These are phyloP conservation scores for Manihot esculenta DNA, from an alignment of 441 rosid genomes.

Conservation along the genomic window DNA sequence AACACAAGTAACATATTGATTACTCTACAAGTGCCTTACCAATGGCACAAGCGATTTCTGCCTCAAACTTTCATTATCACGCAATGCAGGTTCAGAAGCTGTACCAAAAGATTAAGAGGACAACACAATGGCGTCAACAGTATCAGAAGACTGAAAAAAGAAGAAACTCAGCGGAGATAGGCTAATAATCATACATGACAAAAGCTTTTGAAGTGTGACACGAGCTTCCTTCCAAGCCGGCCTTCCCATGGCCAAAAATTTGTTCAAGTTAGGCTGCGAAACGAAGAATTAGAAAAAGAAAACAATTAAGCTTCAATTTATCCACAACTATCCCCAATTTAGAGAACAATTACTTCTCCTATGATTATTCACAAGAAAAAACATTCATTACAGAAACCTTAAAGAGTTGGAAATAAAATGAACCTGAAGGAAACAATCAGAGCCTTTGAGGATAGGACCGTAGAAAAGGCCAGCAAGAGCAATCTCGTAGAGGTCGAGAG, in stretches of 20 bases:
- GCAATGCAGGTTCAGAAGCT: conserved; percentile 62
- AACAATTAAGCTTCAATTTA: neutral
- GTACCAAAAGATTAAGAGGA: conserved; percentile 24
- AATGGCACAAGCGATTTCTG: conserved; percentile 56
- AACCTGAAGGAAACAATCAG: conserved; percentile 91
- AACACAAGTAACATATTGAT: neutral
- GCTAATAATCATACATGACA: conserved; percentile 53
- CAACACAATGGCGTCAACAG: neutral
- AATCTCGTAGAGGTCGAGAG: conserved; percentile 74
- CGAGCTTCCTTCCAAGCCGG: conserved; percentile 99
- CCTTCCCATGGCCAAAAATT: conserved; percentile 75
- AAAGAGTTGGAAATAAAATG: neutral
- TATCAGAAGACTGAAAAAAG: neutral
- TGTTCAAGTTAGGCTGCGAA: conserved; percentile 78
- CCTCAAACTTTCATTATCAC: conserved; percentile 66
- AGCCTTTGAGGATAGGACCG: conserved; percentile 56
- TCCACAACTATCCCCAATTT: neutral
- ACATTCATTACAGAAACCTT: too few relatives aligned
- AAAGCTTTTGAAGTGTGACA: conserved; percentile 62
- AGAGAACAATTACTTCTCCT: neutral
- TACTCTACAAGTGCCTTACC: conserved; percentile 38
- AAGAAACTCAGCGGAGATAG: neutral
- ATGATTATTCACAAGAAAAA: neutral
- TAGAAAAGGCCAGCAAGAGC: conserved; percentile 70
- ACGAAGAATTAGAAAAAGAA: conserved; percentile 22